Conservation (phyloP, 1,284 basidiomycete genomes). For the Malassezia furfur region DNA sequence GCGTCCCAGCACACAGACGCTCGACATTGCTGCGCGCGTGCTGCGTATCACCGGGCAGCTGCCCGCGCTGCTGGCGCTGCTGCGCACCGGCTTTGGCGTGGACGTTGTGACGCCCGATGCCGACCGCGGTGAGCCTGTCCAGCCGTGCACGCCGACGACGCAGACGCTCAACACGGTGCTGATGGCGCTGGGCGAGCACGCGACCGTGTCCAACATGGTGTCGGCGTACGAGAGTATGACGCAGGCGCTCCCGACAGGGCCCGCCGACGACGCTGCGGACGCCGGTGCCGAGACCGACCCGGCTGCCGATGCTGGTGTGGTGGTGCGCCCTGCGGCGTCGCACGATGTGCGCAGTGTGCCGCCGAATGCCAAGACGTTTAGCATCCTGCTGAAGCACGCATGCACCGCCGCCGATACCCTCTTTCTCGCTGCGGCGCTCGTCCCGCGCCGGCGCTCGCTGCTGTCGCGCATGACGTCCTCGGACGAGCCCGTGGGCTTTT, state of each 20-base stretch:
- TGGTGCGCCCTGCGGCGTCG: too few relatives aligned
- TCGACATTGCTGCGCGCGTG: slow-evolving; percentile 33
- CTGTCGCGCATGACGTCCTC: background rate
- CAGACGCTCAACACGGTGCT: slow-evolving; percentile 43
- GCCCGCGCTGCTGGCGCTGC: slow-evolving; percentile 27
- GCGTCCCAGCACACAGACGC: slow-evolving; percentile 24
- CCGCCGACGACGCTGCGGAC: background rate
- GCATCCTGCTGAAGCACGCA: slow-evolving; percentile 28
- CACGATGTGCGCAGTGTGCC: background rate
- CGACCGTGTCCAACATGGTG: slow-evolving; percentile 38
- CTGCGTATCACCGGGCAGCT: slow-evolving; percentile 36
- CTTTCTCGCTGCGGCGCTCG: slow-evolving; percentile 24
- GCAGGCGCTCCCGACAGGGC: slow-evolving; percentile 20
- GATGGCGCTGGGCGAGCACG: slow-evolving; percentile 44
- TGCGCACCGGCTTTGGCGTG: slow-evolving; percentile 35
- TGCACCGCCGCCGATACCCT: slow-evolving; percentile 30
- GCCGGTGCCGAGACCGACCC: background rate
- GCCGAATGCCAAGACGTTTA: slow-evolving; percentile 37
- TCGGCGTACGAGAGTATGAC: slow-evolving; percentile 37
- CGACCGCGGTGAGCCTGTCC: background rate
- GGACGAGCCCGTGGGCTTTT: slow-evolving; percentile 15
- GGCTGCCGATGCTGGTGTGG: background rate
- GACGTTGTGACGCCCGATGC: slow-evolving; percentile 32
- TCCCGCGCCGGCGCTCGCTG: background rate
- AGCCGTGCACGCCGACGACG: slow-evolving; percentile 19